These are phyloP conservation scores for Leersia perrieri DNA, from an alignment of 176 grass and related monocot species.

Conservation along the genomic window DNA sequence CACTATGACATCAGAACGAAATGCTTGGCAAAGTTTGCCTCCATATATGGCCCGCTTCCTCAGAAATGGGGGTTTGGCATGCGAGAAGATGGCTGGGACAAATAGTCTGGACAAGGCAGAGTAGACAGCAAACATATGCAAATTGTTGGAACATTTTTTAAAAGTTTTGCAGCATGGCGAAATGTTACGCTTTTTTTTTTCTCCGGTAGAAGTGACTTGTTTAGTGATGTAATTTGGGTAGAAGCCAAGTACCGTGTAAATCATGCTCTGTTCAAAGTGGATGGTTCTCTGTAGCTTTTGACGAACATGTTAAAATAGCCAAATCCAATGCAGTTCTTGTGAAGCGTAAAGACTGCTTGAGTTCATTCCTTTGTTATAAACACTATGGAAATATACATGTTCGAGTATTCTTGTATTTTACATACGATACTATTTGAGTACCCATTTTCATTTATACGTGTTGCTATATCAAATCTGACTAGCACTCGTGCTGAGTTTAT, in stretches of 20 bases:
- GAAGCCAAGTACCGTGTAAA: constrained; percentile 19
- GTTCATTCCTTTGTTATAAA: not conserved
- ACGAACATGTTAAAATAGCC: not conserved
- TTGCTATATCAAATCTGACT: no score
- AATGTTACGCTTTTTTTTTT: not conserved
- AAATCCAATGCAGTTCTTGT: not conserved
- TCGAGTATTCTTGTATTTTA: not conserved
- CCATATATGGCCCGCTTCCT: constrained; percentile 68
- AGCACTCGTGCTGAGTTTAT: no score
- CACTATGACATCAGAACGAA: constrained; percentile 83
- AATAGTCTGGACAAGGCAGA: constrained; percentile 33
- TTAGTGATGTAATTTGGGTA: constrained; percentile 11
- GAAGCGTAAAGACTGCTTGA: not conserved
- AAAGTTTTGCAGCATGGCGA: constrained; percentile 39
- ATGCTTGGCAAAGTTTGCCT: constrained; percentile 73
- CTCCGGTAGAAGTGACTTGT: not conserved
- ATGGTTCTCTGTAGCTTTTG: not conserved
- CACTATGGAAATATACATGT: not conserved
- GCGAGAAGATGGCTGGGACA: constrained; percentile 76
- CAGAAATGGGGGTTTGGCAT: constrained; percentile 65
- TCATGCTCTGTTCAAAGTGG: not conserved
- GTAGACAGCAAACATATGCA: not conserved
- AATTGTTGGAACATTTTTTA: constrained; percentile 11
- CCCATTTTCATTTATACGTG: no score
- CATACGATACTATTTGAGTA: no score